A percentile compares a stretch with the other conserved stretches of the same genome.
Conservation (phyloP, 164 flowering plant genomes). For the Sextonia rubra region DNA sequence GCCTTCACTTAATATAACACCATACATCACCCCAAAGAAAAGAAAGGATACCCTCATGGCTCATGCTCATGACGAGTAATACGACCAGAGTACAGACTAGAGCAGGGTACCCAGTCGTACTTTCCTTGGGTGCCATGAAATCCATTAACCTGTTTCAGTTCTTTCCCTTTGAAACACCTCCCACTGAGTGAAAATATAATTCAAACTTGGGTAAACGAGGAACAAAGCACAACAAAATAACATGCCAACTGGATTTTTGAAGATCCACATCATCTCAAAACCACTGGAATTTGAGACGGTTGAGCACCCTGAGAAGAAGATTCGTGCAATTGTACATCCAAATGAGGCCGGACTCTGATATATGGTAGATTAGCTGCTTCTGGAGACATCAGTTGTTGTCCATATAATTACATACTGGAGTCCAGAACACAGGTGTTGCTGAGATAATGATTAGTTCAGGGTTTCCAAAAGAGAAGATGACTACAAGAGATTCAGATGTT, state of each 20-base stretch:
- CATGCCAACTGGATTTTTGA: background rate
- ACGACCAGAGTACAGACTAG: background rate
- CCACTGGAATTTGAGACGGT: background rate
- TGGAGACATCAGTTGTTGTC: too few species aligned
- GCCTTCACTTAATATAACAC: background rate
- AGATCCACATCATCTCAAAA: background rate
- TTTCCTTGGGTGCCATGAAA: background rate
- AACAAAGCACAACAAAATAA: background rate
- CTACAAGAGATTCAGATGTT: background rate
- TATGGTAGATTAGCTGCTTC: too few species aligned
- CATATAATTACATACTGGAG: background rate
- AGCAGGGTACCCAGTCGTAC: background rate
- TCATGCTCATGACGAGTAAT: background rate
- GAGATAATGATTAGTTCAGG: too few species aligned
- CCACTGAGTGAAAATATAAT: background rate
- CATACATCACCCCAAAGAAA: background rate
- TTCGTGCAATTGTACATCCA: background rate
- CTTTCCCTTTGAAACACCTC: background rate
- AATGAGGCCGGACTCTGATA: background rate
- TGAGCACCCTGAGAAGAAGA: background rate
- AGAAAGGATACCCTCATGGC: background rate
- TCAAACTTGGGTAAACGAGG: background rate
- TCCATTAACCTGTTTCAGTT: background rate
- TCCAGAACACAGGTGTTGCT: too few species aligned
- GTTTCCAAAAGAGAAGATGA: too few species aligned